These are phyloP conservation scores for Coemansia biformis DNA, from an alignment of 192 early-diverging fungal genomes.

Conservation along the genomic window DNA sequence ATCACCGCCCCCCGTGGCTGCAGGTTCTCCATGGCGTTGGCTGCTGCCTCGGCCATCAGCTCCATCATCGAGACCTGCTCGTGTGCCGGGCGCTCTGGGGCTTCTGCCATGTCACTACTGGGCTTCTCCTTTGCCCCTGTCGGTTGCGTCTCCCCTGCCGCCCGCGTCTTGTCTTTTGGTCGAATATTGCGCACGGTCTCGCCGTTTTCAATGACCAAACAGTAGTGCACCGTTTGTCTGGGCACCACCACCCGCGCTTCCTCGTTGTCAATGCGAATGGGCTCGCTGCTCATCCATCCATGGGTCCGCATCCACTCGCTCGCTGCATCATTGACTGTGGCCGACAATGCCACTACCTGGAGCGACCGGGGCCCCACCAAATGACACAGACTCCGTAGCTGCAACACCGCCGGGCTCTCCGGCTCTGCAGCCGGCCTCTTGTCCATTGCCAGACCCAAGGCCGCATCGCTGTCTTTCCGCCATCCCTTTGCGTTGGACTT, in stretches of 20 bases:
- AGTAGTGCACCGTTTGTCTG: slow-evolving; percentile 16
- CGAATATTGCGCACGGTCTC: slow-evolving; percentile 29
- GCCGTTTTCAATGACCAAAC: slow-evolving; percentile 34
- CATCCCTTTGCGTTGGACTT: slow-evolving; percentile 7
- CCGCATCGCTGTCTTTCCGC: slow-evolving; percentile 3
- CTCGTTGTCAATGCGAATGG: slow-evolving; percentile 3
- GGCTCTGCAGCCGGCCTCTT: background rate
- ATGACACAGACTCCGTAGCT: background rate
- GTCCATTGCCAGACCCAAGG: background rate
- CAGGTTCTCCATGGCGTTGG: slow-evolving; percentile 19
- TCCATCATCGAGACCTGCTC: slow-evolving; percentile 14
- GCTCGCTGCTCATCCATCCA: slow-evolving; percentile 20
- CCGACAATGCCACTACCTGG: slow-evolving; percentile 24
- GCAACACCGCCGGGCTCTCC: background rate
- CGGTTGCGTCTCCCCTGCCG: too few species aligned
- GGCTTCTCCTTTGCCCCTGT: background rate
- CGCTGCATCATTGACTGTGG: slow-evolving; percentile 20
- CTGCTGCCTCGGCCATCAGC: slow-evolving; percentile 30
- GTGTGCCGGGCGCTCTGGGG: background rate
- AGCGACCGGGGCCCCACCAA: slow-evolving; percentile 14
- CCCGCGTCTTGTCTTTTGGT: background rate
- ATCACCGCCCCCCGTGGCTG: slow-evolving; percentile 10
- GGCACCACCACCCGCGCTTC: slow-evolving; percentile 4
- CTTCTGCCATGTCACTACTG: background rate
- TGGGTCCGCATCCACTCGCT: slow-evolving; percentile 20